Base-by-base conservation (phyloP, 176 grass and related monocot genomes). In the Bonia amplexicaulis region DNA sequence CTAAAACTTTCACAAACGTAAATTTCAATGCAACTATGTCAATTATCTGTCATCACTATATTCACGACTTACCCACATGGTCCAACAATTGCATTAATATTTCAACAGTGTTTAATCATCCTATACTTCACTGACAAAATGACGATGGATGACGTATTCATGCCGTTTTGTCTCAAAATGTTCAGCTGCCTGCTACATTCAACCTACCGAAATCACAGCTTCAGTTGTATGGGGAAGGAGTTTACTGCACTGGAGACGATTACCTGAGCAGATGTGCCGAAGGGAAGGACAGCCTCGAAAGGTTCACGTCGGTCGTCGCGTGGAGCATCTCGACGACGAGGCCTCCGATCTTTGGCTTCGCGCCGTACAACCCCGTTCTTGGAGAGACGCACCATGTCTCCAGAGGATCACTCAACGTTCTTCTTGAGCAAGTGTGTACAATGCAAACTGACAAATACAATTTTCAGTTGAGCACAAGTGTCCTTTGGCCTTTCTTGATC, bases 141-240 rank as follows among this genome's bases (percentile, higher is more conserved):
- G 35, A 26, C 16, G 29, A 33, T 9, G 46, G 26, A 16, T 49
- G 42, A 19, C 14, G 1, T 19, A 73, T 29, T 7, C 25, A 15
- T 51, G n/a, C 23, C 13, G 16, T 47, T 54, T 2, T 23, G 6
- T 42, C 68, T 62, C 14, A 73, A 65, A 14, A 46, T 59, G 67
- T 74, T 54, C 87, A 98, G 96, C 78, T 99, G 15, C 93, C 96
- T 46, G 89, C 93, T 52, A 87, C 92, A 22, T 99, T 99, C 91
- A 99, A 99, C 96, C 87, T 99, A 66, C 96, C 96, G 1, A 99
- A 99, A 60, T 99, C 96, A 9, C 96, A 99, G 67, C 93, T 99
- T 1, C 96, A 99, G 87, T 81, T 92, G 46, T 99, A 99, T 15
- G 93, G 96, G 22, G 96, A 99, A 84, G 76, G 73, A 8, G 88